phyloP scores from a whole-genome alignment of 2,329 filamentous ascomycete genomes.

The Fusarium nodosum region DNA sequence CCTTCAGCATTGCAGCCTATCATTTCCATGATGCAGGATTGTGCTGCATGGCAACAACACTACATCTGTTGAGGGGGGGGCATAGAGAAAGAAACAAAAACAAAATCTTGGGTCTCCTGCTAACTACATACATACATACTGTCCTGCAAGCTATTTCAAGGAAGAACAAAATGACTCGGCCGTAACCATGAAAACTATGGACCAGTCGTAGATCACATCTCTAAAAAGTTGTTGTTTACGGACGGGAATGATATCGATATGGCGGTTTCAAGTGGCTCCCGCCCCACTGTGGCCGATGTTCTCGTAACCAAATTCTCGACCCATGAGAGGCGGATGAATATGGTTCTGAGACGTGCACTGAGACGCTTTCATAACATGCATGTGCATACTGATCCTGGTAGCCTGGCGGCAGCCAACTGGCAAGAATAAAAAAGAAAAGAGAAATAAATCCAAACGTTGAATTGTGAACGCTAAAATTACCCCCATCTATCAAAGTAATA shows the following conservation, averaged over 20 bases:
- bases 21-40: neutral
- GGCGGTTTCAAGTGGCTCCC: constrained; percentile 48
- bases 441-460: constrained; percentile 1
- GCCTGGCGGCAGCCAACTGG: neutral
- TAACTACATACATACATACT: neutral
- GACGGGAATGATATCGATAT: constrained; percentile 30
- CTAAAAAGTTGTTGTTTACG: constrained; percentile 16
- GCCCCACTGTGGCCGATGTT: constrained; percentile 42
- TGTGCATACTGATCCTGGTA: constrained; percentile 24
- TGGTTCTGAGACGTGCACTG: constrained; percentile 37
- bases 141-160: neutral
- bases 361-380: constrained; percentile 29
- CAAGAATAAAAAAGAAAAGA: neutral
- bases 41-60: neutral
- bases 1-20: neutral
- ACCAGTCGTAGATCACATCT: constrained; percentile 29
- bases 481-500: constrained; percentile 27
- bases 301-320: constrained; percentile 25
- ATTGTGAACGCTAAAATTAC: neutral
- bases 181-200: constrained; percentile 5
- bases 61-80: too few relatives aligned
- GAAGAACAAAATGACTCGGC: constrained; percentile 3
- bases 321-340: constrained; percentile 37
- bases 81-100: neutral
- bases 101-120: neutral